These are phyloP conservation scores for Alternaria gansuensis DNA, from an alignment of 2,329 filamentous ascomycete genomes.

Conservation along the genomic window DNA sequence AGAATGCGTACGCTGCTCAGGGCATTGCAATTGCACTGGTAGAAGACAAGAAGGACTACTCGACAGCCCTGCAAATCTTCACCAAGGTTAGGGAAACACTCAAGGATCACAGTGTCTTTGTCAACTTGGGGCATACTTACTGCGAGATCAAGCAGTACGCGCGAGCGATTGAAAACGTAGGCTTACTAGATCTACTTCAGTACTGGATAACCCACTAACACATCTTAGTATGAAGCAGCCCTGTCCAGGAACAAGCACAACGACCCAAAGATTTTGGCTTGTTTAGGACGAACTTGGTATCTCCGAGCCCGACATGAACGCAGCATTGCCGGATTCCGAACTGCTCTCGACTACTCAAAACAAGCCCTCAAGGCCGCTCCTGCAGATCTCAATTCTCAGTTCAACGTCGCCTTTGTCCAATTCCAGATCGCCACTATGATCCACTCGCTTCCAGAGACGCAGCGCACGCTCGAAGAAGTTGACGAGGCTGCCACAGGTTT, in stretches of 20 bases:
- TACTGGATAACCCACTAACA: constrained; percentile 20
- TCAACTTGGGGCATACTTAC: constrained; percentile 94
- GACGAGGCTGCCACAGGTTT: constrained; percentile 81
- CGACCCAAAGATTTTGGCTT: constrained; percentile 82
- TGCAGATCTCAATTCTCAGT: constrained; percentile 89
- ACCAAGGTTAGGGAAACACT: constrained; percentile 90
- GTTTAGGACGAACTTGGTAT: constrained; percentile 87
- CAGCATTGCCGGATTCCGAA: constrained; percentile 69
- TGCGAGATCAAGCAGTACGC: constrained; percentile 88
- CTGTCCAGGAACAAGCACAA: constrained; percentile 79
- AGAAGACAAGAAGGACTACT: constrained; percentile 91
- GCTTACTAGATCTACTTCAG: constrained; percentile 25
- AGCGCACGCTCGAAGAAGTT: constrained; percentile 81
- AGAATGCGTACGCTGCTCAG: constrained; percentile 95
- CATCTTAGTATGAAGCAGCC: constrained; percentile 77
- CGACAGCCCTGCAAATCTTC: constrained; percentile 83
- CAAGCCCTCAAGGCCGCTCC: constrained; percentile 80
- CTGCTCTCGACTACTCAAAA: constrained; percentile 69
- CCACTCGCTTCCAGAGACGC: constrained; percentile 75
- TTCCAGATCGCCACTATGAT: constrained; percentile 89
- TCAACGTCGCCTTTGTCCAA: constrained; percentile 98
- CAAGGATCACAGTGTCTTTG: constrained; percentile 84
- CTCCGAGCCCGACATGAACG: constrained; percentile 77
- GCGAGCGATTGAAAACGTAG: constrained; percentile 83
- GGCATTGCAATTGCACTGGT: constrained; percentile 93